These are phyloP conservation scores for Papiliotrema flavescens DNA, from an alignment of 1,284 basidiomycete genomes.

Conservation along the genomic window DNA sequence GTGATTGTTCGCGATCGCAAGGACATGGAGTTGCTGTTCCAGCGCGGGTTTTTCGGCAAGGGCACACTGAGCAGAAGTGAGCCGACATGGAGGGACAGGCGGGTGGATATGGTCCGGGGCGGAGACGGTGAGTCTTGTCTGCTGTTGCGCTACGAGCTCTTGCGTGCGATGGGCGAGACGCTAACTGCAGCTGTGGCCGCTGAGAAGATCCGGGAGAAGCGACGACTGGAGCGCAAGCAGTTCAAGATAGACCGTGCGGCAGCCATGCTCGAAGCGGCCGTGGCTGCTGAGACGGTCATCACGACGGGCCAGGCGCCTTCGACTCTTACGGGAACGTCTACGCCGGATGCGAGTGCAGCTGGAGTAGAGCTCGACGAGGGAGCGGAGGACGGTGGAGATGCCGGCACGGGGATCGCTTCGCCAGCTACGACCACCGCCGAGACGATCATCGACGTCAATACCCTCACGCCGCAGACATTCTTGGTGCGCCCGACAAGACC, in stretches of 20 bases:
- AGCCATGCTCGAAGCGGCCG: conserved; percentile 47
- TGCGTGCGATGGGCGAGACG: neutral
- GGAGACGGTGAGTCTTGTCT: conserved; percentile 42
- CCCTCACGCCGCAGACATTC: conserved; percentile 46
- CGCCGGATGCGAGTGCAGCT: neutral
- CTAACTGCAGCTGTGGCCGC: conserved; percentile 33
- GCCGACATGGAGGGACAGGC: conserved; percentile 81
- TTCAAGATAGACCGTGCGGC: conserved; percentile 78
- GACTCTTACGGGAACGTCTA: conserved; percentile 1
- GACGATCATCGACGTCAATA: conserved; percentile 20
- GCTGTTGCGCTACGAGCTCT: too few species aligned
- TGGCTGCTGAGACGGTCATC: conserved; percentile 47
- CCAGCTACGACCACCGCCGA: neutral
- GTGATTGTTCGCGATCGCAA: conserved; percentile 69
- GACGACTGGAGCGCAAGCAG: conserved; percentile 76
- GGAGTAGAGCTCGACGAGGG: neutral
- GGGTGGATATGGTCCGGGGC: conserved; percentile 60
- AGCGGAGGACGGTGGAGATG: conserved; percentile 3
- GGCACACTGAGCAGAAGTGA: conserved; percentile 90
- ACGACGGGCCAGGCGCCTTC: conserved; percentile 16
- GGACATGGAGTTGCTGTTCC: conserved; percentile 73
- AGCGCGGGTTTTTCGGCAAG: conserved; percentile 94
- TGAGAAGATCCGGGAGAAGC: conserved; percentile 80
- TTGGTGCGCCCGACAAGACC: conserved; percentile 46
- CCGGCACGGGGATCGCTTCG: neutral